Base-by-base conservation (phyloP, 345 rosid genomes). In the Ceriops zippeliana region DNA sequence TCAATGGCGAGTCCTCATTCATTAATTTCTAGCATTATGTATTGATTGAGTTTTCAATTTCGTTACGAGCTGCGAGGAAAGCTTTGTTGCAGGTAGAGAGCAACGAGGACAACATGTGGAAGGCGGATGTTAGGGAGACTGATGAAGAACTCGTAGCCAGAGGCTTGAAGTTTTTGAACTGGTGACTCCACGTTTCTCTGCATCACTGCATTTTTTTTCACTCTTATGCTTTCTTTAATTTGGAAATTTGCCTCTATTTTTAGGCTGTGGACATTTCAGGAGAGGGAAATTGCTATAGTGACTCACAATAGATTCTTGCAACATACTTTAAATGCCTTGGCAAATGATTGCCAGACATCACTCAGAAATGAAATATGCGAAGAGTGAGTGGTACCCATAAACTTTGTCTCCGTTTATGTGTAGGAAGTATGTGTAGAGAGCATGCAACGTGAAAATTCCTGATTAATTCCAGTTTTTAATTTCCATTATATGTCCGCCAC, bases 281-380 rank as follows among this genome's bases (percentile, higher is more conserved):
- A 93, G 85, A 86, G 81, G 73, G 92, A 93, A 74, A 85, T 93
- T 59, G 98, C 89, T 56, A 47, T 93, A 20, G 95, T 93, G 7
- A 82, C 87, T 75, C 97, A 91, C 46, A 82, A 93, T 13, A 84
- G 84, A 15, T 86, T 91, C 78, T 81, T 93, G 75, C 86, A 82
- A 51, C 63, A 86, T 20, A 78, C 87, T 5, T 79, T 89, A 1
- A 9, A 34, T n/a, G 73, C 80, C 16, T 82, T 89, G 19, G 74
- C 80, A 63, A 77, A 84, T 64, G 85, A 84, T 70, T 75, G 62
- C 32, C 37, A 79, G 49, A 72, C 74, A 7, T 42, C 74, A 0
- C 59, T 69, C 42, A 63, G 35, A 30, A 72, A 26, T 7, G 69
- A 79, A 60, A 62, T 82, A 27, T 74, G 82, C 76, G 64, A 70